Conservation (phyloP, 495 filamentous ascomycete genomes). For the Trichoderma virens region DNA sequence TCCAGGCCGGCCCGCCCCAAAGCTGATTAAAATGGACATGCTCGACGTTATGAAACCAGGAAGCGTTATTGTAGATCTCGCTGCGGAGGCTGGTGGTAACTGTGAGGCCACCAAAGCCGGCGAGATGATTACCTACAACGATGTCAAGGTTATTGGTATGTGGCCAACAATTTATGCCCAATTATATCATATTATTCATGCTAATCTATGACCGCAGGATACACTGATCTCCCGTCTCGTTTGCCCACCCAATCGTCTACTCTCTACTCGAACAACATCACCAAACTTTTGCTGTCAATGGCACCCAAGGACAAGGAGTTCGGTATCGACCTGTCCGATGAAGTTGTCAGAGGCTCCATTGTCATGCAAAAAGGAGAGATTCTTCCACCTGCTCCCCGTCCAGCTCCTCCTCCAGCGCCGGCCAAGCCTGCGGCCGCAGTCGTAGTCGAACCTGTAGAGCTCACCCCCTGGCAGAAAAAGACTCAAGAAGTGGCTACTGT, state of each 20-base stretch:
- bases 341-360: constrained; percentile 72
- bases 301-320: constrained; percentile 64
- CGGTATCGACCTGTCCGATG: constrained; percentile 66
- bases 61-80: constrained; percentile 73
- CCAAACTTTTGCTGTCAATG: constrained; percentile 73
- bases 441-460: constrained; percentile 49
- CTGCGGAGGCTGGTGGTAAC: constrained; percentile 74
- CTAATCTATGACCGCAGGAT: constrained; percentile 38
- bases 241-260: constrained; percentile 76
- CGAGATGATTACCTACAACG: constrained; percentile 58
- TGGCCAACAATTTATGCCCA: constrained; percentile 9
- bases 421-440: constrained; percentile 42
- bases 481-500: constrained; percentile 61
- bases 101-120: constrained; percentile 68
- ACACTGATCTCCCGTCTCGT: constrained; percentile 74
- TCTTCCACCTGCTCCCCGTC: constrained; percentile 61
- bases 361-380: constrained; percentile 67
- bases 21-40: constrained; percentile 71
- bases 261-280: constrained; percentile 81
- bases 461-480: constrained; percentile 71
- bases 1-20: constrained; percentile 67
- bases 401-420: constrained; percentile 59
- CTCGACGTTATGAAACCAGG: constrained; percentile 73
- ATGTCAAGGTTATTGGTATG: constrained; percentile 70
- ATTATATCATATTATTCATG: neutral